Base-by-base conservation (phyloP, 2,329 filamentous ascomycete genomes). In the Sarocladium strictum region DNA sequence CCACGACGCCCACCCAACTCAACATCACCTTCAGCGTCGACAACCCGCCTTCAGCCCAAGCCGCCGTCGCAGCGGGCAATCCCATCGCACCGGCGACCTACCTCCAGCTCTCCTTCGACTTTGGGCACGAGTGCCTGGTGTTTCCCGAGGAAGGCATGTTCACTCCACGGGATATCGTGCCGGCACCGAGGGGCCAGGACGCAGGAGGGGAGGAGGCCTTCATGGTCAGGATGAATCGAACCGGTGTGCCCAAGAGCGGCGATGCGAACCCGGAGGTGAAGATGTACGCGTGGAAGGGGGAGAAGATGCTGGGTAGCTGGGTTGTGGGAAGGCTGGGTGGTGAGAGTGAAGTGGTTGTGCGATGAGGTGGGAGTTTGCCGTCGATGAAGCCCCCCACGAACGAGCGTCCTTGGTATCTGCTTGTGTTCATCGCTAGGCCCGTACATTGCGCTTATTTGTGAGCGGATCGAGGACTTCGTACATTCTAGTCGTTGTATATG, bases 31-130 rank as follows among this genome's bases (percentile, higher is more conserved):
- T 47, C 43, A 47, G 23, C 23, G 23, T 29, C 43, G n/a, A 4
- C 23, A 23, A 43, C 40, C 21, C 43, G 6, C 3, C 23, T 24
- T 29, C 43, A 11, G 23, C 21, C 4, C 23, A 7, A 7, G 17
- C 3, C 14, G 17, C 5, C 21, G 21, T 21, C 17, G 6, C 40
- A 17, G 38, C 29, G 15, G 12, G 38, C 45, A 56, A 54, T 43
- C 56, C 54, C 33, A 54, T 58, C 23, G 43, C 38, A 32, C 55
- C 56, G 14, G 55, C 54, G 32, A 58, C 57, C 26, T 43, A 50
- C 26, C 58, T 57, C 10, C 57, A 53, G 47, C 53, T 58, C 9
- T 58, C 55, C 21, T 56, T 54, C 50, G 38, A 52, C 23, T 47
- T 59, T 26, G 56, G 55, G 14, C 29, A 38, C 26, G 29, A 21